Conservation (phyloP, 805 yeast genomes). For the Kuraishia cidri region DNA sequence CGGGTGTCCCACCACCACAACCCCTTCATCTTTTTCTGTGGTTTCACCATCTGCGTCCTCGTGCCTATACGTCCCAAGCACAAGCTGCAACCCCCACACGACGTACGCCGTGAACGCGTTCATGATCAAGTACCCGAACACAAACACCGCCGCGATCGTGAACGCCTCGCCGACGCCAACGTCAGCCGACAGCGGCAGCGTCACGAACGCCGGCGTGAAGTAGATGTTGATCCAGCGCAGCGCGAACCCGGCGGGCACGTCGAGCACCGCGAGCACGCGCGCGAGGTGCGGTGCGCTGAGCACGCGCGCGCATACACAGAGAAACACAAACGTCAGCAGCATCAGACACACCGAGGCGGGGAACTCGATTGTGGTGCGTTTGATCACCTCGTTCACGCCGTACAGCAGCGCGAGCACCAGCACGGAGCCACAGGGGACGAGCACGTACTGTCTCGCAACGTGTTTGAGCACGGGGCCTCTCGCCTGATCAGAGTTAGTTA, state of each 20-base stretch:
- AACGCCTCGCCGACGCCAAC: constrained; percentile 62
- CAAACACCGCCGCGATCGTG: constrained; percentile 66
- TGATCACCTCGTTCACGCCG: constrained; percentile 40
- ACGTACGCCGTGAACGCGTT: constrained; percentile 39
- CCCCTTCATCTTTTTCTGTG: constrained; percentile 11
- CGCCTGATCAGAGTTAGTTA: too few relatives aligned
- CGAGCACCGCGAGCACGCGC: constrained; percentile 23
- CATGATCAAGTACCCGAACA: constrained; percentile 52
- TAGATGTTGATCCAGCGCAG: constrained; percentile 73
- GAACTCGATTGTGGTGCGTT: constrained; percentile 38
- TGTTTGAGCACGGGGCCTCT: too few relatives aligned
- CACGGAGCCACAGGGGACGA: constrained; percentile 27
- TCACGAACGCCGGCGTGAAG: constrained; percentile 71
- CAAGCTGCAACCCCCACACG: constrained; percentile 29
- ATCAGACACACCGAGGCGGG: constrained; percentile 69
- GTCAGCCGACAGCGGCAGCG: constrained; percentile 58
- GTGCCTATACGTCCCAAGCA: constrained; percentile 6
- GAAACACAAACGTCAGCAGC: constrained; percentile 43
- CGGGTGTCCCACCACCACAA: constrained; percentile 2
- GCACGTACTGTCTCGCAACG: background rate
- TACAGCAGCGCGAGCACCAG: constrained; percentile 36
- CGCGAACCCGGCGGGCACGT: constrained; percentile 55
- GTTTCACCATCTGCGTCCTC: constrained; percentile 5
- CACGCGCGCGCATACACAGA: constrained; percentile 27
- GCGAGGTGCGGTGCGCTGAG: constrained; percentile 25